phyloP scores from a whole-genome alignment of 2,329 filamentous ascomycete species.

The Beauveria asiatica region DNA sequence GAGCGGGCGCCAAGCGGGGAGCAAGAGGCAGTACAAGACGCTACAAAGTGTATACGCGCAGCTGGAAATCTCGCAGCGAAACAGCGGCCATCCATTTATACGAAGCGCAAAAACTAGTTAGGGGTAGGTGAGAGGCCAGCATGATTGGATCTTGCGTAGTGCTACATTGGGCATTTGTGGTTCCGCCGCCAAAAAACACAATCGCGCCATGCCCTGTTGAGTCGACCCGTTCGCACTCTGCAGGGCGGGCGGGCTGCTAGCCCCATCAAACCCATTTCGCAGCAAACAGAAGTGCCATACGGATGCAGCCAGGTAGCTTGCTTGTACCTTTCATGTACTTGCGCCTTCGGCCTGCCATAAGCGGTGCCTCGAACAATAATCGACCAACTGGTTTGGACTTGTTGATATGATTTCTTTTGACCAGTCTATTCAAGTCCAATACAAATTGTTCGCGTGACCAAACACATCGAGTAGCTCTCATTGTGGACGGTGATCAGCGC shows the following conservation, averaged over 20 bases:
- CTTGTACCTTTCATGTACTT: not conserved
- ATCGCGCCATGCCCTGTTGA: not conserved
- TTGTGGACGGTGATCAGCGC: not conserved
- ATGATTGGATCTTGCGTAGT: constrained; percentile 1
- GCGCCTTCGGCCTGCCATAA: not conserved
- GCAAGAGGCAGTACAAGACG: constrained; percentile 3
- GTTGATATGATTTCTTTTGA: not conserved
- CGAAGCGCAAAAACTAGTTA: not conserved
- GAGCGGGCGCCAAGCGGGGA: constrained; percentile 9
- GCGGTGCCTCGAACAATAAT: not conserved
- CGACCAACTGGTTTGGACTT: not conserved
- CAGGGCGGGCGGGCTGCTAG: not conserved
- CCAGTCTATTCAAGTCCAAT: not conserved
- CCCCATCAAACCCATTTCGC: not conserved
- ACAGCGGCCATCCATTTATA: not conserved
- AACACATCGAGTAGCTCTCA: not conserved
- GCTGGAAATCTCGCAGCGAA: constrained; percentile 4
- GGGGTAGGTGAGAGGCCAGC: not conserved
- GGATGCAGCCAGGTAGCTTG: not conserved
- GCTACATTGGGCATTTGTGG: not conserved
- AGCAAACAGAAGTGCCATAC: not conserved
- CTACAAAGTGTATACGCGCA: constrained; percentile 1
- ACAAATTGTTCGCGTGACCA: not conserved
- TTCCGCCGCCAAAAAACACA: not conserved
- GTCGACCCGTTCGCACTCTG: not conserved